Conservation (phyloP, 1,139 yeast species). For the Yamadazyma friedrichii region DNA sequence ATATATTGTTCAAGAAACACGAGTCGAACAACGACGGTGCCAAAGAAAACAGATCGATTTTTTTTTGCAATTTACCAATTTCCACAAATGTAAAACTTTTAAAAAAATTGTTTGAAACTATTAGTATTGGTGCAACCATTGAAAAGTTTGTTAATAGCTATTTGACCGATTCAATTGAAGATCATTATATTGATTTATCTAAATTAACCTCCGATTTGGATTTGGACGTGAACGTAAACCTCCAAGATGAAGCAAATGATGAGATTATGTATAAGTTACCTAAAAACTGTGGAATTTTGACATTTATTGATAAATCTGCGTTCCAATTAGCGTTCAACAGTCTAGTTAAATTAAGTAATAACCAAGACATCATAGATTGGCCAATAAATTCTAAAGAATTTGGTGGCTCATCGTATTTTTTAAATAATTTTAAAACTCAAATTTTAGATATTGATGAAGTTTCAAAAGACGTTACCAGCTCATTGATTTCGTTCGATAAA, state of each 20-base stretch:
- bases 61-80: conserved; percentile 76
- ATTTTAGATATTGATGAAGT: conserved; percentile 48
- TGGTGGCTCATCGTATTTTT: conserved; percentile 34
- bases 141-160: conserved; percentile 44
- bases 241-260: conserved; percentile 6
- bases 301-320: conserved; percentile 75
- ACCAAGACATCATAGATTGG: conserved; percentile 28
- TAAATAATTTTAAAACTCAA: conserved; percentile 26
- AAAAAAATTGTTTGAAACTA: conserved; percentile 56
- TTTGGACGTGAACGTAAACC: conserved; percentile 14
- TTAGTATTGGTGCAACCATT: conserved; percentile 61
- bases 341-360: conserved; percentile 47
- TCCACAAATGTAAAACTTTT: conserved; percentile 52
- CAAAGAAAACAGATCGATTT: conserved; percentile 49
- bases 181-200: conserved; percentile 57
- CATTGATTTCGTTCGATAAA: conserved; percentile 66
- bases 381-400: conserved; percentile 23
- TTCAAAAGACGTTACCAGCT: conserved; percentile 51
- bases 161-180: conserved; percentile 43
- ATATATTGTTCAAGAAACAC: conserved; percentile 65
- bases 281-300: conserved; percentile 68
- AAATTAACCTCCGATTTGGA: conserved; percentile 61
- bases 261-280: conserved; percentile 49
- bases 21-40: conserved; percentile 35
- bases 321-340: conserved; percentile 63